These are phyloP conservation scores for Penicillium waksmanii DNA, from an alignment of 495 filamentous ascomycete species.

Conservation along the genomic window DNA sequence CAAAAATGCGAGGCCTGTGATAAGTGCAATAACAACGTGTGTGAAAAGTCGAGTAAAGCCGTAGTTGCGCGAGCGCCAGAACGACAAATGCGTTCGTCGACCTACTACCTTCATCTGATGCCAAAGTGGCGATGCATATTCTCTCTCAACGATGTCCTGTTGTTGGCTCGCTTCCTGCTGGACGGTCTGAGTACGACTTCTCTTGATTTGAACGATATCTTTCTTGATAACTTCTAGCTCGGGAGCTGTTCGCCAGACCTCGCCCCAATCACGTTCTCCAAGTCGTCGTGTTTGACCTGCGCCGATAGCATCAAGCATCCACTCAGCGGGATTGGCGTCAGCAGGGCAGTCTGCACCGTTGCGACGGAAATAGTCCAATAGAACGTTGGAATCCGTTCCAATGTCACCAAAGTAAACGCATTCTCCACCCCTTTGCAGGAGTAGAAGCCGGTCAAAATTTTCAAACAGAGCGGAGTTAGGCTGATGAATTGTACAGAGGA, in stretches of 20 bases:
- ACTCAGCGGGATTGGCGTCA: conserved; percentile 80
- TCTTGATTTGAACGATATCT: conserved; percentile 69
- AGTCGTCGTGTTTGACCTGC: conserved; percentile 74
- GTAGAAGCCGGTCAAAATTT: conserved; percentile 70
- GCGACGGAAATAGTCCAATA: conserved; percentile 57
- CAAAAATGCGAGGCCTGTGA: conserved; percentile 75
- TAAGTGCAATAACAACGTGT: conserved; percentile 69
- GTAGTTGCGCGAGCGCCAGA: conserved; percentile 78
- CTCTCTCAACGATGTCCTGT: conserved; percentile 53
- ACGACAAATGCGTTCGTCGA: conserved; percentile 64
- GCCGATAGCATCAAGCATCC: conserved; percentile 86
- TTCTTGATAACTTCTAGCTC: conserved; percentile 70
- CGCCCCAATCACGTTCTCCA: conserved; percentile 77
- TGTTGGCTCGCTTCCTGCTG: conserved; percentile 20
- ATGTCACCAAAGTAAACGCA: conserved; percentile 72
- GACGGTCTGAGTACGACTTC: conserved; percentile 53
- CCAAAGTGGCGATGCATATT: conserved; percentile 74
- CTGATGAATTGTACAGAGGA: conserved; percentile 93
- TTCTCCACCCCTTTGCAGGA: conserved; percentile 67
- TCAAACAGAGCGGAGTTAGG: conserved; percentile 85
- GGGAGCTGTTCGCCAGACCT: conserved; percentile 73
- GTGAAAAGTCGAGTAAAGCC: conserved; percentile 79
- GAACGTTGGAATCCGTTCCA: conserved; percentile 50
- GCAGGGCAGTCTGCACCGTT: conserved; percentile 53
- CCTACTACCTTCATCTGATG: conserved; percentile 72